Evolutionary conservation across 257 asterid species (phyloP).

Genomic region (Scutellaria minor): DNA sequence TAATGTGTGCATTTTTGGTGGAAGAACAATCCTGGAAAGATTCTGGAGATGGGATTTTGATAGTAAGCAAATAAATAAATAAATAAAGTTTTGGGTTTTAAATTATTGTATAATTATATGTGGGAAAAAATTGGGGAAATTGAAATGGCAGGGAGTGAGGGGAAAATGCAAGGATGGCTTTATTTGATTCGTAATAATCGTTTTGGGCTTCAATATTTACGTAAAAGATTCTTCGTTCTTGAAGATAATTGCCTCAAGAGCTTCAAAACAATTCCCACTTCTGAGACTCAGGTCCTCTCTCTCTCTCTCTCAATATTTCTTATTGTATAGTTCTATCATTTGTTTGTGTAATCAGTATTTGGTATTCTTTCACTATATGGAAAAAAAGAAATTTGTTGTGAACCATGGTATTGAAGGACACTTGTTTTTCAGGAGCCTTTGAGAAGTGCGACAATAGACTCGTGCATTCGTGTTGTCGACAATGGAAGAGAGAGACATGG

Average conservation of each 20-base stretch:
- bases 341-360: not conserved
- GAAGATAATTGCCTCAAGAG: slow-evolving; percentile 83
- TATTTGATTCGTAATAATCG: slow-evolving; percentile 71
- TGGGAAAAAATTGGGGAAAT: not conserved
- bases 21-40: slow-evolving; percentile 17
- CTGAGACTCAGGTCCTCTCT: slow-evolving; percentile 58
- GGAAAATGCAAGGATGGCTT: slow-evolving; percentile 89
- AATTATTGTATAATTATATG: slow-evolving; percentile 37
- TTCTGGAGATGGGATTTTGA: slow-evolving; percentile 17
- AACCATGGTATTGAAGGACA: not conserved
- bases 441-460: slow-evolving; percentile 86
- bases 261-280: slow-evolving; percentile 74
- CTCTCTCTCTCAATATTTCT: not conserved
- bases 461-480: slow-evolving; percentile 85
- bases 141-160: slow-evolving; percentile 50
- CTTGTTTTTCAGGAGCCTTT: slow-evolving; percentile 63
- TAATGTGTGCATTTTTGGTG: slow-evolving; percentile 22
- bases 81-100: not conserved
- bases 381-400: no score
- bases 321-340: not conserved
- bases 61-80: not conserved
- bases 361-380: no score
- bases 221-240: slow-evolving; percentile 84
- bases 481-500: slow-evolving; percentile 81
- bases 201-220: slow-evolving; percentile 81